These are phyloP conservation scores for Pichia paraexigua DNA, from an alignment of 805 yeast species.

Conservation along the genomic window DNA sequence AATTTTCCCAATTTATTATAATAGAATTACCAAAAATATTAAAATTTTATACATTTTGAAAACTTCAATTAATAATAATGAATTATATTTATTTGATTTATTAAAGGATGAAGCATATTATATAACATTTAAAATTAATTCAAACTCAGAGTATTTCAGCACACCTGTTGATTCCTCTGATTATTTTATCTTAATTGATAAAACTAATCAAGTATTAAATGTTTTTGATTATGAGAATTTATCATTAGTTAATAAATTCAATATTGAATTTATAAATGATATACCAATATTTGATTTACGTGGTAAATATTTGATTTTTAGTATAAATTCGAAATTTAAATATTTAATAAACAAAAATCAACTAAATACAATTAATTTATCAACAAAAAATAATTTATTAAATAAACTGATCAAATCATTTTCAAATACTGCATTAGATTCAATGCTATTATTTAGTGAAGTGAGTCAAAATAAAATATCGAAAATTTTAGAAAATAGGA, in stretches of 20 bases:
- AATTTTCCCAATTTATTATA: not conserved
- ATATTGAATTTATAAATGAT: slow-evolving; percentile 24
- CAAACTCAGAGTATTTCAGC: slow-evolving; percentile 7
- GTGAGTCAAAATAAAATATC: slow-evolving; percentile 38
- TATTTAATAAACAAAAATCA: slow-evolving; percentile 11
- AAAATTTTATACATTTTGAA: not conserved
- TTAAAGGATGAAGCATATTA: not conserved
- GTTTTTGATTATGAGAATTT: slow-evolving; percentile 6
- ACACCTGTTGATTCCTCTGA: slow-evolving; percentile 9
- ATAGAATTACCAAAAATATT: not conserved
- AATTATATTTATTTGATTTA: not conserved
- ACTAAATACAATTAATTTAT: slow-evolving; percentile 40
- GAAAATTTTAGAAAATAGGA: slow-evolving; percentile 22
- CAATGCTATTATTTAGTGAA: slow-evolving; percentile 34
- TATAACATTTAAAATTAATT: not conserved
- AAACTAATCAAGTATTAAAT: slow-evolving; percentile 13
- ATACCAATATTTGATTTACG: slow-evolving; percentile 41
- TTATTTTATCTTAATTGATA: slow-evolving; percentile 15
- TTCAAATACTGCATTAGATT: slow-evolving; percentile 44
- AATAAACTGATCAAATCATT: slow-evolving; percentile 40
- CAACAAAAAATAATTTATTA: slow-evolving; percentile 39
- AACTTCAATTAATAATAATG: not conserved
- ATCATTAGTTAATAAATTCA: not conserved
- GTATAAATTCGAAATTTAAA: slow-evolving; percentile 3
- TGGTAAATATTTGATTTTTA: slow-evolving; percentile 41